A percentile compares a stretch with the other conserved stretches of the same genome.
phyloP scores from a whole-genome alignment of 1,139 yeast genomes.

The Candida tunisiensis region DNA sequence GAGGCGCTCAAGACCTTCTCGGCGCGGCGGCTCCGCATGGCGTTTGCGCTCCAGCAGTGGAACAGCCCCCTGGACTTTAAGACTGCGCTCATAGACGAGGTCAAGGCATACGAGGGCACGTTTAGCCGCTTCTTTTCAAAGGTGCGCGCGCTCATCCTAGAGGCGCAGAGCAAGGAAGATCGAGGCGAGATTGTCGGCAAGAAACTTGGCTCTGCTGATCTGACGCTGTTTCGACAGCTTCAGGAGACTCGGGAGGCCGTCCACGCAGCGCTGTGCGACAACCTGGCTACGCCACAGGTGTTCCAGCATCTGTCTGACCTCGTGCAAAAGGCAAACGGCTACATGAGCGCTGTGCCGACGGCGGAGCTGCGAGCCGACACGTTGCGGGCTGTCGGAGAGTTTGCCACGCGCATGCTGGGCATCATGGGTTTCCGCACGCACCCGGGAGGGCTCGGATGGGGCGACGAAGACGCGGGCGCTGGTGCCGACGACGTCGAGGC shows the following conservation, averaged over 20 bases:
- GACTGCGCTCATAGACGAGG: conserved; percentile 61
- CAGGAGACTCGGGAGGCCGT: conserved; percentile 40
- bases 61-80: conserved; percentile 86
- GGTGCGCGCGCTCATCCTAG: conserved; percentile 59
- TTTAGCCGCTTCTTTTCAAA: conserved; percentile 71
- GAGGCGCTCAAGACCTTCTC: conserved; percentile 64
- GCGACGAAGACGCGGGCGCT: conserved; percentile 19
- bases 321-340: conserved; percentile 54
- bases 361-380: conserved; percentile 46
- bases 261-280: conserved; percentile 75
- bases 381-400: conserved; percentile 42
- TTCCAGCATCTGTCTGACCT: conserved; percentile 49
- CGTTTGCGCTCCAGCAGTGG: conserved; percentile 87
- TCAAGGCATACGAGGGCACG: conserved; percentile 55
- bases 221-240: conserved; percentile 35
- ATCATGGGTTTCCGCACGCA: conserved; percentile 65
- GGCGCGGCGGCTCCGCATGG: conserved; percentile 73
- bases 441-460: conserved; percentile 69
- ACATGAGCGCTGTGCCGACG: conserved; percentile 37
- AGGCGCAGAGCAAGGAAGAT: conserved; percentile 22
- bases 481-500: conserved; percentile 49
- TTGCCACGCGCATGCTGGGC: conserved; percentile 52
- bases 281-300: conserved; percentile 63
- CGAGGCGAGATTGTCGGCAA: conserved; percentile 50
- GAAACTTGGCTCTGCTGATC: conserved; percentile 37